Evolutionary conservation across 179 eudicot species (phyloP), one percentile per base, ranked within the genome.

Genomic region (Dionaea muscipula): DNA sequence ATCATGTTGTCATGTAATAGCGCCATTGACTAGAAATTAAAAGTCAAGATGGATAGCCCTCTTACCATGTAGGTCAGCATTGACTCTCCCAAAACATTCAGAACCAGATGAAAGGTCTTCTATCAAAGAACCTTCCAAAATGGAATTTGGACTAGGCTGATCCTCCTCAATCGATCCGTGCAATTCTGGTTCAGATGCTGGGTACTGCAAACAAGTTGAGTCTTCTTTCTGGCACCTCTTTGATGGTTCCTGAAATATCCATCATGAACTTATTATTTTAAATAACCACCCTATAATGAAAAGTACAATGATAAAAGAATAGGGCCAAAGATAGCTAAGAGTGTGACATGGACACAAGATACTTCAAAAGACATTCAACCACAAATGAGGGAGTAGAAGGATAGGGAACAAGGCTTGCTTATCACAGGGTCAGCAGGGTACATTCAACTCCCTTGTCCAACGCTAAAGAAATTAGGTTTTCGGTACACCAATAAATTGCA

Each of bases 41-140:
- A 10, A 53, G 3, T 21, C 12, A 53, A 39, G 11, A 4, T 4
- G 4, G 31, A 49, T 14, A 51, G 31, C 26, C 41, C 57, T 55
- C 65, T 51, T 63, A 93, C 99, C 99, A 20, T 74, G 81, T 72
- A 93, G 93, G 51, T 68, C 96, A 49, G 85, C 86, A 59, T 75
- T 72, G 73, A 93, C 95, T 79, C 76, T 73, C 68, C 84, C 93
- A 72, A 93, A 93, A 60, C 95, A 81, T 68, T 84, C 93, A 47
- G 89, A 78, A 64, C 86, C 75, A 55, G 95, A 79, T 48, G 95
- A 81, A 59, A 74, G 41, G 48, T 82, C 95, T 71, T 84, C 98
- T 53, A 69, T 51, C 56, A 66, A 75, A 49, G 85, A 65, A 63
- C 72, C 72, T 71, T 88, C 94, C 57, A 85, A 61, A 64, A 88